Evolutionary conservation across 2,329 filamentous ascomycete genomes (phyloP).

Genomic region (Beauveria varroae): DNA sequence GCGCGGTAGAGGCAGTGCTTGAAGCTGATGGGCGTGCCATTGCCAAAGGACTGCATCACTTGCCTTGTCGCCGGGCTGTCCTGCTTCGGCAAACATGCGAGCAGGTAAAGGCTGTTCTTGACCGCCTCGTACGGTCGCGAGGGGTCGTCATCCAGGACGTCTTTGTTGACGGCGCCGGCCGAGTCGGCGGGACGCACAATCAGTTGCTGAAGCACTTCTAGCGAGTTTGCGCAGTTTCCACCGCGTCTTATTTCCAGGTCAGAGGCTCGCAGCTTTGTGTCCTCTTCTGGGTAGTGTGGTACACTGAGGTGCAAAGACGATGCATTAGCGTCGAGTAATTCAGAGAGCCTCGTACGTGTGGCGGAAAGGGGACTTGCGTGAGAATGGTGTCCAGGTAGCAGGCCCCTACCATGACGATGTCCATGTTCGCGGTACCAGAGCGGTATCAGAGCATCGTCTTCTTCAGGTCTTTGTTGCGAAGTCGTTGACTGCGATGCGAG

Average conservation of each 20-base stretch:
- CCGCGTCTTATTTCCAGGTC: slow-evolving; percentile 53
- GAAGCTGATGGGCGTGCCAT: slow-evolving; percentile 37
- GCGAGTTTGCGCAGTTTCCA: slow-evolving; percentile 65
- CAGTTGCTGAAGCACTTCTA: slow-evolving; percentile 63
- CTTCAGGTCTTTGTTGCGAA: neutral
- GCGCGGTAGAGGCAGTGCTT: slow-evolving; percentile 52
- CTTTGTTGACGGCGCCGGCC: slow-evolving; percentile 7
- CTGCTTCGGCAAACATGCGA: slow-evolving; percentile 46
- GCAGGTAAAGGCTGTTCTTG: slow-evolving; percentile 31
- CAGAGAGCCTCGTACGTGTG: neutral
- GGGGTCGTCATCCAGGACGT: slow-evolving; percentile 4
- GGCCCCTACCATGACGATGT: slow-evolving; percentile 57
- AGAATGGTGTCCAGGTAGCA: slow-evolving; percentile 67
- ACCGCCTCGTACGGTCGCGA: neutral
- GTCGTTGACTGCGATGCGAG: neutral
- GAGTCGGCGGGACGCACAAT: slow-evolving; percentile 19
- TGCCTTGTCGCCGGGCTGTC: slow-evolving; percentile 42
- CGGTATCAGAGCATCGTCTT: too few relatives aligned
- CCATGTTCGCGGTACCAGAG: slow-evolving; percentile 34
- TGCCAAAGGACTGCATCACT: slow-evolving; percentile 47
- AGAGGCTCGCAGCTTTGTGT: slow-evolving; percentile 64
- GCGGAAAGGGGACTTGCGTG: slow-evolving; percentile 33
- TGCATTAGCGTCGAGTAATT: neutral
- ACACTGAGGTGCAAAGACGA: slow-evolving; percentile 36
- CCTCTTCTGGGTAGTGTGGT: slow-evolving; percentile 59